Evolutionary conservation across 2,329 filamentous ascomycete species (phyloP).

Genomic region (Exophiala dermatitidis): DNA sequence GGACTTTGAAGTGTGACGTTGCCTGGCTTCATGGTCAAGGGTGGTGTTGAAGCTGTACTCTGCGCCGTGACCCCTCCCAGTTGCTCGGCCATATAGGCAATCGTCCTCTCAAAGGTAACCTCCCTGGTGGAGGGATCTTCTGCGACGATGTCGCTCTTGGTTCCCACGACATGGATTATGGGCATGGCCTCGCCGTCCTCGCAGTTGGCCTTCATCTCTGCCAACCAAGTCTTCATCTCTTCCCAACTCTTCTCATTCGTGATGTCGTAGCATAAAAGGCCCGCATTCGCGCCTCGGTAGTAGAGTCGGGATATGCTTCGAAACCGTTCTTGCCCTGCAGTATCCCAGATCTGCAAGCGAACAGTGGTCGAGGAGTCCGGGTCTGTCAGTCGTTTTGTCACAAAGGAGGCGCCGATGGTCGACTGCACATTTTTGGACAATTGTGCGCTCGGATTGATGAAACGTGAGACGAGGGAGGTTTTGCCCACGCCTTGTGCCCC

Average conservation of each 20-base stretch:
- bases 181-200: constrained; percentile 38
- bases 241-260: constrained; percentile 77
- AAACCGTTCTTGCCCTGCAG: constrained; percentile 91
- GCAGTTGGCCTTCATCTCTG: constrained; percentile 73
- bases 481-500: constrained; percentile 49
- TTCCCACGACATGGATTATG: constrained; percentile 90
- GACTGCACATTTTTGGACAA: constrained; percentile 38
- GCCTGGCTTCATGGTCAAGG: constrained; percentile 45
- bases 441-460: constrained; percentile 41
- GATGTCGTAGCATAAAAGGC: constrained; percentile 90
- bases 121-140: constrained; percentile 70
- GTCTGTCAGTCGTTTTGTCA: constrained; percentile 74
- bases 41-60: constrained; percentile 58
- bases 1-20: constrained; percentile 30
- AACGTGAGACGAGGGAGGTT: constrained; percentile 47
- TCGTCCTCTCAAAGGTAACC: constrained; percentile 90
- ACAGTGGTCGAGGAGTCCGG: constrained; percentile 78
- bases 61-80: constrained; percentile 53
- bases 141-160: constrained; percentile 84
- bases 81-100: constrained; percentile 90
- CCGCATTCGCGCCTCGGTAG: constrained; percentile 91
- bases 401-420: constrained; percentile 73
- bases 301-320: constrained; percentile 90
- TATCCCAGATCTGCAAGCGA: constrained; percentile 94
- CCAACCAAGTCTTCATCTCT: constrained; percentile 89